These are phyloP conservation scores for Coffea canephora DNA, from an alignment of 257 asterid species.

Conservation along the genomic window DNA sequence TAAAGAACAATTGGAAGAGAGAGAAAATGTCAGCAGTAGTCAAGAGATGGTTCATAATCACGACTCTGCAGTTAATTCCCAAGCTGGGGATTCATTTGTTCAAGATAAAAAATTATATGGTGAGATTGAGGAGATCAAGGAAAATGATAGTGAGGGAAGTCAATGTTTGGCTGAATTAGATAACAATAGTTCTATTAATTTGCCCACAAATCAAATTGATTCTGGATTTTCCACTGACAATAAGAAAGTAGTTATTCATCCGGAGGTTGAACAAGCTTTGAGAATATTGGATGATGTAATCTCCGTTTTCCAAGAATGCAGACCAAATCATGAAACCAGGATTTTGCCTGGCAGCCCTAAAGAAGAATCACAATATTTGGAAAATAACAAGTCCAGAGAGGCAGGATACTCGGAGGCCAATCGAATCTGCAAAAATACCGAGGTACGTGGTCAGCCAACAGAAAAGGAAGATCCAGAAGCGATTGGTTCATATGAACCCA, in stretches of 20 bases:
- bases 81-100: constrained; percentile 16
- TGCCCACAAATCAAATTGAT: constrained; percentile 20
- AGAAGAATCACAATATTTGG: constrained; percentile 18
- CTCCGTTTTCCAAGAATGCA: constrained; percentile 40
- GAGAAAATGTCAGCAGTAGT: background rate
- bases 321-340: constrained; percentile 18
- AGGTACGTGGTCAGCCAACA: constrained; percentile 18
- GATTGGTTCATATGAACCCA: constrained; percentile 30
- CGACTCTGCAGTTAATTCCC: constrained; percentile 16
- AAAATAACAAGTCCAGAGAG: constrained; percentile 24
- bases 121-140: constrained; percentile 62
- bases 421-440: constrained; percentile 16
- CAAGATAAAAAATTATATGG: constrained; percentile 16
- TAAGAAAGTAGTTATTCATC: constrained; percentile 21
- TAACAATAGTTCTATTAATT: constrained; percentile 13
- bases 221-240: constrained; percentile 21
- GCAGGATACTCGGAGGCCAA: constrained; percentile 27
- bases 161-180: constrained; percentile 19
- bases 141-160: constrained; percentile 27
- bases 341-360: constrained; percentile 10
- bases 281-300: constrained; percentile 62
- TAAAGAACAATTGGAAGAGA: constrained; percentile 21
- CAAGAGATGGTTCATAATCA: constrained; percentile 15
- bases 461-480: constrained; percentile 26
- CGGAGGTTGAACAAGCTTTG: constrained; percentile 52